These are phyloP conservation scores for Sapria himalayana DNA, from an alignment of 345 rosid species.

Conservation along the genomic window DNA sequence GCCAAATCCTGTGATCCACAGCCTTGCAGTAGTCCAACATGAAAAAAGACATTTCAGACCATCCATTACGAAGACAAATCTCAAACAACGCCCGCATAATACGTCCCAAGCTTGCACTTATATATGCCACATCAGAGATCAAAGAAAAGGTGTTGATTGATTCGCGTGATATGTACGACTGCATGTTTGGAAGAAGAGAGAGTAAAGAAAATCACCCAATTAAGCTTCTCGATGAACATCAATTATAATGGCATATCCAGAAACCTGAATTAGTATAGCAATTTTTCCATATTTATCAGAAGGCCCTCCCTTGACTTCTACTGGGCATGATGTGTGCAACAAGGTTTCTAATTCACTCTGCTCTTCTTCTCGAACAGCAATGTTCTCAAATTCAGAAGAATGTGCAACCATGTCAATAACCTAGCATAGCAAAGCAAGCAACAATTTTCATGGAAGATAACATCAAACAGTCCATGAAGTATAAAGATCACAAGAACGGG, in stretches of 20 bases:
- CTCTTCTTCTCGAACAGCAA: slow-evolving; percentile 95
- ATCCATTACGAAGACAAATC: slow-evolving; percentile 74
- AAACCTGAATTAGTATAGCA: slow-evolving; percentile 88
- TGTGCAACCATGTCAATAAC: slow-evolving; percentile 90
- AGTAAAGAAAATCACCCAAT: too few species aligned
- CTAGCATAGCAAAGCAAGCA: slow-evolving; percentile 16
- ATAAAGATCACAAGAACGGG: background rate
- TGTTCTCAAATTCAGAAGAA: slow-evolving; percentile 91
- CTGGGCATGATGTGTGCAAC: slow-evolving; percentile 61
- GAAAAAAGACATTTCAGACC: slow-evolving; percentile 81
- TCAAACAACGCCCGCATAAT: slow-evolving; percentile 91
- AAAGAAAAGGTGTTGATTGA: slow-evolving; percentile 79
- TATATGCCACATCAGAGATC: slow-evolving; percentile 86
- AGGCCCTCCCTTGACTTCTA: slow-evolving; percentile 81
- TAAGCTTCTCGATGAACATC: too few species aligned
- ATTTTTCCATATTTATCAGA: slow-evolving; percentile 91
- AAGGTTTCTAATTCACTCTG: slow-evolving; percentile 79
- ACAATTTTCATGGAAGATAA: too few species aligned
- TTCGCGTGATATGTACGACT: slow-evolving; percentile 91
- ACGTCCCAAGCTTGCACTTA: slow-evolving; percentile 97
- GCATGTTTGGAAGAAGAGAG: too few species aligned
- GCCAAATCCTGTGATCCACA: slow-evolving; percentile 95
- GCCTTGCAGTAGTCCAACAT: slow-evolving; percentile 97
- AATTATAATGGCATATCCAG: slow-evolving; percentile 6
- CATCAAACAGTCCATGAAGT: background rate